Conservation (phyloP, 2,329 filamentous ascomycete genomes). For the Fusarium guadeloupense region DNA sequence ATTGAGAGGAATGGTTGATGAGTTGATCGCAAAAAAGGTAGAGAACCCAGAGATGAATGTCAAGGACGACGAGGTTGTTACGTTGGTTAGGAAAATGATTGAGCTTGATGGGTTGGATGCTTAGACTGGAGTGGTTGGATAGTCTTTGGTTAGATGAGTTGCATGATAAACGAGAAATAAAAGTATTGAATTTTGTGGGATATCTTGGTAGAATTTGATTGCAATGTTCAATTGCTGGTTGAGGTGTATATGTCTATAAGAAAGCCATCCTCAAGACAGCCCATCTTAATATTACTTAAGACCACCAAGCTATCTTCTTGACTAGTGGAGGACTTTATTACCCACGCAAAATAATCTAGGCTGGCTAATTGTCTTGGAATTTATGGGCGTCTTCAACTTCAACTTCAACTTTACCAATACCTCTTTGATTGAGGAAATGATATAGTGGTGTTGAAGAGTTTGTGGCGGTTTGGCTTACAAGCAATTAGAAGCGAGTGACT, state of each 20-base stretch:
- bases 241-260: no score
- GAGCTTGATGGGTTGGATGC: constrained; percentile 89
- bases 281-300: no score
- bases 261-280: no score
- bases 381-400: no score
- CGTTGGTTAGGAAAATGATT: constrained; percentile 80
- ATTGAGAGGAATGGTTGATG: constrained; percentile 86
- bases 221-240: background rate
- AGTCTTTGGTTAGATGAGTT: background rate
- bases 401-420: no score
- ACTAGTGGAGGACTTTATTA: no score
- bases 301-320: no score
- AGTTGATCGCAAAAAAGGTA: constrained; percentile 81
- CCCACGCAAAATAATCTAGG: no score
- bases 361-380: no score
- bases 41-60: constrained; percentile 74
- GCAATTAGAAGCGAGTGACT: background rate
- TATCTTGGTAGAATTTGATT: background rate
- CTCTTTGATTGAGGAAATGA: no score
- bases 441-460: background rate
- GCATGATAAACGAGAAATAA: background rate
- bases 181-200: background rate
- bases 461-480: background rate
- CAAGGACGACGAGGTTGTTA: constrained; percentile 73
- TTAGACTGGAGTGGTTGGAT: constrained; percentile 43